A percentile compares a stretch with the other conserved stretches of the same genome.
These are phyloP conservation scores for Xerocomus spinulosus DNA, from an alignment of 768 basidiomycete genomes.

Conservation along the genomic window DNA sequence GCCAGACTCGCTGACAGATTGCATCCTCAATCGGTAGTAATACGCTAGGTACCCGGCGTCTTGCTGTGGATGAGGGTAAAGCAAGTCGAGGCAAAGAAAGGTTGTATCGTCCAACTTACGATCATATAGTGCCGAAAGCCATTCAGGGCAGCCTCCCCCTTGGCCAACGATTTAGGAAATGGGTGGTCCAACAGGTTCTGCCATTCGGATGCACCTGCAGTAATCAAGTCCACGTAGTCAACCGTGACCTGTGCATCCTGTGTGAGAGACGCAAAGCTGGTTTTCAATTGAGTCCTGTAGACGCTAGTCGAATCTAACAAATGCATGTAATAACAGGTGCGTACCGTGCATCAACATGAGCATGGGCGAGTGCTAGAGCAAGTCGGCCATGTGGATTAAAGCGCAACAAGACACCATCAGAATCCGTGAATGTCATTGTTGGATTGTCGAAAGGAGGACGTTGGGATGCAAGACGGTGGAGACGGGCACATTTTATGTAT, in stretches of 20 bases:
- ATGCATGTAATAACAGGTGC: not conserved
- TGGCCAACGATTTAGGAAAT: not conserved
- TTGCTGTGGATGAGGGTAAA: not conserved
- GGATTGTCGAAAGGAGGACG: too few species aligned
- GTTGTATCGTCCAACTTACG: not conserved
- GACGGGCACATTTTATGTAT: too few species aligned
- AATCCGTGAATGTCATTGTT: not conserved
- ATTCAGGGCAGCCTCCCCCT: not conserved
- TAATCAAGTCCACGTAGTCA: not conserved
- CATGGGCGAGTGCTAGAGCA: not conserved
- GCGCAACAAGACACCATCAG: not conserved
- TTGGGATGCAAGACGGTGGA: too few species aligned
- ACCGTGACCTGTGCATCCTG: not conserved
- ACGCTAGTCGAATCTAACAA: not conserved
- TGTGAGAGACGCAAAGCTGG: not conserved
- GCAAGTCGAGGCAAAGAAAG: too few species aligned
- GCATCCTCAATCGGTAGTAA: not conserved
- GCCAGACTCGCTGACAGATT: not conserved
- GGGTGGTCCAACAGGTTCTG: not conserved
- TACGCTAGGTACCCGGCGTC: not conserved
- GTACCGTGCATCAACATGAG: not conserved
- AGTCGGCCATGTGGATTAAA: not conserved
- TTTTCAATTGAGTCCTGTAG: not conserved
- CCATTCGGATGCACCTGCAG: not conserved
- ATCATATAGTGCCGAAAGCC: conserved; percentile 1